These are phyloP conservation scores for Leccinellum luteum DNA, from an alignment of 768 basidiomycete genomes.

Conservation along the genomic window DNA sequence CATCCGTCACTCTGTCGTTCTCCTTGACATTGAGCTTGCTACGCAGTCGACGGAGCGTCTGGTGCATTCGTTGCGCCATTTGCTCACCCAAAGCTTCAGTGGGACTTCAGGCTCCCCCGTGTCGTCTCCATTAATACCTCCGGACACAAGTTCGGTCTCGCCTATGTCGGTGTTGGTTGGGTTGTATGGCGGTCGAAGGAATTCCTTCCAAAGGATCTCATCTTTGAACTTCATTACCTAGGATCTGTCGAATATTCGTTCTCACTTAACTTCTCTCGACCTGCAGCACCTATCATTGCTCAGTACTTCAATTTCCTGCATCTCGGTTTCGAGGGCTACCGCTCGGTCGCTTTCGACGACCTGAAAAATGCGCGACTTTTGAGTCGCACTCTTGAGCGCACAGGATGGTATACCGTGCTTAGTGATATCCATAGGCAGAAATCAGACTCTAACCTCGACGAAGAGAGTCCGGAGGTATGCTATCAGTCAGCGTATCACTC, in stretches of 20 bases:
- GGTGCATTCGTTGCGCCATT: slow-evolving; percentile 66
- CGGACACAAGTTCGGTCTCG: slow-evolving; percentile 61
- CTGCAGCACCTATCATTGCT: slow-evolving; percentile 58
- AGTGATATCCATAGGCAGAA: slow-evolving; percentile 54
- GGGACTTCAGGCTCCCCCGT: slow-evolving; percentile 61
- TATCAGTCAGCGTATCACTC: slow-evolving; percentile 2
- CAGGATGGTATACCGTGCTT: slow-evolving; percentile 49
- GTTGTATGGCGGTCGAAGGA: slow-evolving; percentile 58
- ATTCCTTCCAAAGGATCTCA: slow-evolving; percentile 64
- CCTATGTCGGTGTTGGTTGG: slow-evolving; percentile 62
- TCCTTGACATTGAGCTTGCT: slow-evolving; percentile 1
- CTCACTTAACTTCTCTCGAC: slow-evolving; percentile 60
- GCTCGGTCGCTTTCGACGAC: slow-evolving; percentile 44
- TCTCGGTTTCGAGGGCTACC: slow-evolving; percentile 56
- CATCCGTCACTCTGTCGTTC: slow-evolving; percentile 23
- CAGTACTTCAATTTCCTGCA: slow-evolving; percentile 66
- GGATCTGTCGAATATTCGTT: slow-evolving; percentile 72
- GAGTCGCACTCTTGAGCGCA: slow-evolving; percentile 58
- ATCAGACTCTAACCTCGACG: slow-evolving; percentile 35
- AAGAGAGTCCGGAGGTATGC: slow-evolving; percentile 56
- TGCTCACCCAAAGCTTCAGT: slow-evolving; percentile 47
- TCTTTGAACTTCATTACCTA: slow-evolving; percentile 58
- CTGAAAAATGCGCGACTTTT: slow-evolving; percentile 64
- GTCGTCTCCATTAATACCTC: slow-evolving; percentile 59
- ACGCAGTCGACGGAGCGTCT: slow-evolving; percentile 53